Evolutionary conservation across 2,329 filamentous ascomycete genomes (phyloP), one percentile per base, ranked within the genome.

Genomic region (Cladosporium halotolerans): DNA sequence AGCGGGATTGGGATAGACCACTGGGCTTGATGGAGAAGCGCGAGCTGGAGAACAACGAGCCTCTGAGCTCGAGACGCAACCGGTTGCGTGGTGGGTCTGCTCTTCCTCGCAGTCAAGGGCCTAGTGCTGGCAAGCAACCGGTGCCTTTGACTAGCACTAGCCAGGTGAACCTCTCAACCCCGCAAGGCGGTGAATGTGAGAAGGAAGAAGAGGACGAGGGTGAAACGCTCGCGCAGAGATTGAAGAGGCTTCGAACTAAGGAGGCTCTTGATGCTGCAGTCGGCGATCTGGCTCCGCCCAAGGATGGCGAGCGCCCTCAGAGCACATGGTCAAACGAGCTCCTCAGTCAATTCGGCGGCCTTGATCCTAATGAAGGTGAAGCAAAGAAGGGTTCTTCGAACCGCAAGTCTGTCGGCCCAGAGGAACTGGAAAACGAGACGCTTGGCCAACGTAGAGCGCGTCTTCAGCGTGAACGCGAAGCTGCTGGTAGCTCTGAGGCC

Each of bases 41-140:
- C 44, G 86, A 95, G 55, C 73, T 93, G 59, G 93, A 99, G 67
- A 93, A 99, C 63, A 93, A 90, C 52, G 93, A 97, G 67, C 91
- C 93, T 0, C 75, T 96, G 16, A 90, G 86, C 62, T 79, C 79
- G 38, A 84, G 91, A 2, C 83, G 88, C 45, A 86, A 85, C 39
- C 80, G 91, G 53, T 76, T 96, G 6, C 79, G 85, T 41, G 88
- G 88, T 36, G 76, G 46, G 4, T 45, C 52, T 3, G 41, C 46
- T 11, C 45, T 79, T 13, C 36, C 51, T 53, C 51, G 51, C 31
- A 52, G 52, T 11, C 40, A 58, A 42, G 61, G 59, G 28, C 36
- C 57, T 9, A 63, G 62, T 32, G 61, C 63, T 11, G 54, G 49
- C 9, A 67, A 63, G 47, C 62, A 59, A 18, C 53, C 57, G 5